Percentiles rank a stretch among this genome's conserved stretches.
These are phyloP conservation scores for Teratosphaeria nubilosa DNA, from an alignment of 2,329 filamentous ascomycete species.

Conservation along the genomic window DNA sequence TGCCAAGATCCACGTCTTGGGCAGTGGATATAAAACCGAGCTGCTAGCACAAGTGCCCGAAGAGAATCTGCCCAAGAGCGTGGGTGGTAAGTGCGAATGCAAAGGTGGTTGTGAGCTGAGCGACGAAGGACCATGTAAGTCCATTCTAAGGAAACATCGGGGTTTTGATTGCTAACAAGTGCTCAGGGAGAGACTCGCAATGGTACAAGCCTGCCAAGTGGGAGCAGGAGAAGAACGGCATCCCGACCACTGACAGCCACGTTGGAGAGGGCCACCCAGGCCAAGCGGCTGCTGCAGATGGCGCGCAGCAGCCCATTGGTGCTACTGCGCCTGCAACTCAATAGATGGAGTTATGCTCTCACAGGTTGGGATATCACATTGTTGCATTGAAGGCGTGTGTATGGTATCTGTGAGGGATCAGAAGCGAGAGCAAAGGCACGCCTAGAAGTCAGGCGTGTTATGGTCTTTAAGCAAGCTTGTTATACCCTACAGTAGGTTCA, in stretches of 20 bases:
- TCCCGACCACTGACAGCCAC: constrained; percentile 23
- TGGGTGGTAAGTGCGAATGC: constrained; percentile 79
- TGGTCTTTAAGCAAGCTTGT: not conserved
- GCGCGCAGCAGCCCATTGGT: constrained; percentile 13
- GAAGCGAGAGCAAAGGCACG: not conserved
- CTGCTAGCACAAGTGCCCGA: constrained; percentile 73
- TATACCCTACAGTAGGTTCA: constrained; percentile 4
- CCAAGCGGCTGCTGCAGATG: constrained; percentile 9
- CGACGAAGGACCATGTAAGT: constrained; percentile 72
- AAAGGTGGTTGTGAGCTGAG: constrained; percentile 72
- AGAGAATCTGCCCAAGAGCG: constrained; percentile 80
- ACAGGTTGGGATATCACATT: not conserved
- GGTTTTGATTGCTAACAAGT: constrained; percentile 6
- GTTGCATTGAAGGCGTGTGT: not conserved
- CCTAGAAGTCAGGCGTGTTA: not conserved
- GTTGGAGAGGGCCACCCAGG: constrained; percentile 19
- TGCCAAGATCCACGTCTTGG: constrained; percentile 87
- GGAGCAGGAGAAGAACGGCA: constrained; percentile 27
- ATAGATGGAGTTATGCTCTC: not conserved
- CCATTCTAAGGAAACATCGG: not conserved
- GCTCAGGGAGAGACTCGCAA: constrained; percentile 51
- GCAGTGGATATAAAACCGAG: constrained; percentile 70
- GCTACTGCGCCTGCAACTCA: constrained; percentile 10
- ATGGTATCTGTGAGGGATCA: not conserved
- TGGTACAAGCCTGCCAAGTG: constrained; percentile 50